Evolutionary conservation across 805 yeast species (phyloP).

Genomic region (Candida endomychidarum): DNA sequence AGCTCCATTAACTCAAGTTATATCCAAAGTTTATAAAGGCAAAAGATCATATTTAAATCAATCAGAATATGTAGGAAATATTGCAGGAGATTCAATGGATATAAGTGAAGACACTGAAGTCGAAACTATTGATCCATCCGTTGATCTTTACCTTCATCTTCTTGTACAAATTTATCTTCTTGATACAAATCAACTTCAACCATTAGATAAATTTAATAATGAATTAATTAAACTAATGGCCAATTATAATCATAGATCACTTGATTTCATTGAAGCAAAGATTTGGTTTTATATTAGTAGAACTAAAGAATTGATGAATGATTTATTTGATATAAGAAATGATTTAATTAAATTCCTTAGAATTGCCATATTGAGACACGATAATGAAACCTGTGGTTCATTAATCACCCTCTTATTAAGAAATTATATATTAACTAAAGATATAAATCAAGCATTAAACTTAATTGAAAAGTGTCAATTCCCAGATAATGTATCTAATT

Average conservation of each 20-base stretch:
- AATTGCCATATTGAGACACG: slow-evolving; percentile 89
- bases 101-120: slow-evolving; percentile 13
- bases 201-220: slow-evolving; percentile 54
- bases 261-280: slow-evolving; percentile 86
- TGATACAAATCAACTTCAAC: slow-evolving; percentile 53
- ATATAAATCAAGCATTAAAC: slow-evolving; percentile 83
- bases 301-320: slow-evolving; percentile 62
- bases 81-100: slow-evolving; percentile 29
- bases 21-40: slow-evolving; percentile 51
- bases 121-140: slow-evolving; percentile 60
- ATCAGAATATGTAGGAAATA: slow-evolving; percentile 17
- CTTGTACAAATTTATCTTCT: slow-evolving; percentile 74
- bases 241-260: slow-evolving; percentile 71
- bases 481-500: slow-evolving; percentile 83
- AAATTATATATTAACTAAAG: slow-evolving; percentile 73
- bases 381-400: slow-evolving; percentile 86
- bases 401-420: slow-evolving; percentile 83
- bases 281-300: slow-evolving; percentile 89
- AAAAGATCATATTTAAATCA: slow-evolving; percentile 26
- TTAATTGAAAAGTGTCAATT: slow-evolving; percentile 86
- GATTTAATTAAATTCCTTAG: slow-evolving; percentile 73
- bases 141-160: slow-evolving; percentile 76
- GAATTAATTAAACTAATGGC: slow-evolving; percentile 54
- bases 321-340: slow-evolving; percentile 62
- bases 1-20: slow-evolving; percentile 50